Evolutionary conservation across 345 rosid genomes (phyloP).

Genomic region (Balakata baccata): DNA sequence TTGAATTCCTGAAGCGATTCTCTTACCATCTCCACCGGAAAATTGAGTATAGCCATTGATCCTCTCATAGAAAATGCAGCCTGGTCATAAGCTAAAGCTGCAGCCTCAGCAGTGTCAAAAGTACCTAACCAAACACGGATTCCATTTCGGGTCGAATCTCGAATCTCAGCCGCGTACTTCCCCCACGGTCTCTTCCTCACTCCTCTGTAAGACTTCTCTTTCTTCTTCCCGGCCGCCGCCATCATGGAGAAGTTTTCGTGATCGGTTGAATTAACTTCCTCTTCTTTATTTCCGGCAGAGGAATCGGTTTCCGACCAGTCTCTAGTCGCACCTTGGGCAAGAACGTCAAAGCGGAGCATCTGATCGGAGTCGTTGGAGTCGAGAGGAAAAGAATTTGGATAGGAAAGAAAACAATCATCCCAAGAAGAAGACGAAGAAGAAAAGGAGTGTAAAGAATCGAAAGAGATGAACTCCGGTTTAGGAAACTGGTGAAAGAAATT

Average conservation of each 20-base stretch:
- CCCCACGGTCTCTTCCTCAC: constrained; percentile 54
- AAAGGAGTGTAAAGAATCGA: constrained; percentile 34
- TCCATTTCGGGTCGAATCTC: constrained; percentile 45
- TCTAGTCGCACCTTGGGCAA: constrained; percentile 28
- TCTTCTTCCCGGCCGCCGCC: constrained; percentile 6
- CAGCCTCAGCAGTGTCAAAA: constrained; percentile 45
- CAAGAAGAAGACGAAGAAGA: constrained; percentile 28
- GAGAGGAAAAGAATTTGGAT: constrained; percentile 36
- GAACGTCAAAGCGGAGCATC: constrained; percentile 36
- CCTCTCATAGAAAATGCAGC: constrained; percentile 51
- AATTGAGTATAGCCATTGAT: constrained; percentile 39
- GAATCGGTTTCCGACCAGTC: constrained; percentile 39
- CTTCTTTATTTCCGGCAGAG: constrained; percentile 23
- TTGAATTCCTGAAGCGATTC: constrained; percentile 42
- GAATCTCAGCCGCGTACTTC: constrained; percentile 49
- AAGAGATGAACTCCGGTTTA: constrained; percentile 24
- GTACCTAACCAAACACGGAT: constrained; percentile 50
- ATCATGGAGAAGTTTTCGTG: neutral
- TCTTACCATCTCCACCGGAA: constrained; percentile 40
- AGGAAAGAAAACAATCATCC: constrained; percentile 25
- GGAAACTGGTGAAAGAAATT: constrained; percentile 19
- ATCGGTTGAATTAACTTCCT: constrained; percentile 31
- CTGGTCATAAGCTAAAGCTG: constrained; percentile 46
- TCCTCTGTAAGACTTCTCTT: constrained; percentile 40
- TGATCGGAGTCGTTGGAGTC: constrained; percentile 42